Evolutionary conservation across 345 rosid genomes (phyloP).

Genomic region (Rhodamnia rubescens): DNA sequence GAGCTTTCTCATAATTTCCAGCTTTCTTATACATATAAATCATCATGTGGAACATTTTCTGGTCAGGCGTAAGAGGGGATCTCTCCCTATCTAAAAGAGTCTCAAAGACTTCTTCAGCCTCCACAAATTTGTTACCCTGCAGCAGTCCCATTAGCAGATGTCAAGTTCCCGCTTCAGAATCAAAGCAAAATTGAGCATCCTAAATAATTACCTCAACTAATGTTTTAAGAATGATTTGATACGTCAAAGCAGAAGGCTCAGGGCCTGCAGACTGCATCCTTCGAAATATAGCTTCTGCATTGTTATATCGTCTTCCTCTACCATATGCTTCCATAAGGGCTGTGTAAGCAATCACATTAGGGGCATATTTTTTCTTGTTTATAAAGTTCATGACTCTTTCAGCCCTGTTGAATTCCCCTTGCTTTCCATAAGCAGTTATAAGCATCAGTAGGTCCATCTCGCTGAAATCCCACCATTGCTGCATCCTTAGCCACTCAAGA

Average conservation of each 20-base stretch:
- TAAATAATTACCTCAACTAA: slow-evolving; percentile 54
- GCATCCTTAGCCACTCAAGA: slow-evolving; percentile 83
- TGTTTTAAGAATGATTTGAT: slow-evolving; percentile 78
- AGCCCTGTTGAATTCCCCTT: slow-evolving; percentile 74
- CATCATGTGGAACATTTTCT: slow-evolving; percentile 95
- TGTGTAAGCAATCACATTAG: slow-evolving; percentile 72
- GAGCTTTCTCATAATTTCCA: slow-evolving; percentile 77
- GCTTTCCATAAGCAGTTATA: slow-evolving; percentile 83
- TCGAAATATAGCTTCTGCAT: slow-evolving; percentile 86
- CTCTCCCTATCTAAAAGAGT: slow-evolving; percentile 57
- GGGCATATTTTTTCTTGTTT: slow-evolving; percentile 61
- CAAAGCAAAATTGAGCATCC: background rate
- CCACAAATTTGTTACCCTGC: slow-evolving; percentile 76
- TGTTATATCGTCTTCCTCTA: slow-evolving; percentile 70
- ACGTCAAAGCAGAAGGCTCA: slow-evolving; percentile 84
- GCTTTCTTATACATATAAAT: slow-evolving; percentile 88
- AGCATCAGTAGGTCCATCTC: slow-evolving; percentile 89
- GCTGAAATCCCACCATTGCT: slow-evolving; percentile 82
- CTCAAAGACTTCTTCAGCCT: slow-evolving; percentile 76
- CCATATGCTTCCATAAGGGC: slow-evolving; percentile 98
- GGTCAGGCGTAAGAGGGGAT: slow-evolving; percentile 76
- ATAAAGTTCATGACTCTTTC: slow-evolving; percentile 59
- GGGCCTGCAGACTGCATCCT: slow-evolving; percentile 94
- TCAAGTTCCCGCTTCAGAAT: background rate
- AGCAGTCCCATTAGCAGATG: background rate